Percentiles rank a stretch among this genome's conserved stretches.
Evolutionary conservation across 192 early-diverging fungal genomes (phyloP).

Genomic region (Funneliformis mosseae): DNA sequence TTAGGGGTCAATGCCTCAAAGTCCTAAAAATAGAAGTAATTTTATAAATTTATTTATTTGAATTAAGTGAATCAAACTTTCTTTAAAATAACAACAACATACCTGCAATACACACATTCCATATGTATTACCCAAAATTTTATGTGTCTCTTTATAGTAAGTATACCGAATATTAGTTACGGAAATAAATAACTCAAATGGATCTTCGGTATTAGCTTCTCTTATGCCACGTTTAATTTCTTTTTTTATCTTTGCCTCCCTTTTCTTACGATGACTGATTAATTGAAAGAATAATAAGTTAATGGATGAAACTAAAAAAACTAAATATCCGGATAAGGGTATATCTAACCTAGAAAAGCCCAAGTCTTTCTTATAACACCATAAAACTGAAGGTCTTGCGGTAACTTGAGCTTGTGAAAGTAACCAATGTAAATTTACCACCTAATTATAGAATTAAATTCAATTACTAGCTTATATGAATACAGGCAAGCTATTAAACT

Average conservation of each 20-base stretch:
- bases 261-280: slow-evolving; percentile 91
- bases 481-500: background rate
- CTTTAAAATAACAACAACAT: slow-evolving; percentile 5
- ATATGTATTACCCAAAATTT: slow-evolving; percentile 96
- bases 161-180: slow-evolving; percentile 96
- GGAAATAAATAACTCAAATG: slow-evolving; percentile 97
- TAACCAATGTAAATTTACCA: slow-evolving; percentile 97
- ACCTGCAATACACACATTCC: slow-evolving; percentile 96
- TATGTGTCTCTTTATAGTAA: slow-evolving; percentile 99
- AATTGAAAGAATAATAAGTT: background rate
- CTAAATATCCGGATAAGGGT: background rate
- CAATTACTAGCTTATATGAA: background rate
- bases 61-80: background rate
- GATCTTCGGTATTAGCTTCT: slow-evolving; percentile 93
- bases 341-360: slow-evolving; percentile 75
- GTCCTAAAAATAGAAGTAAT: slow-evolving; percentile 53
- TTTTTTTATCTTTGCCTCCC: slow-evolving; percentile 93
- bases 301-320: background rate
- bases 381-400: slow-evolving; percentile 91
- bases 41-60: slow-evolving; percentile 26
- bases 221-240: slow-evolving; percentile 90
- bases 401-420: slow-evolving; percentile 91
- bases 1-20: slow-evolving; percentile 99
- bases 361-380: slow-evolving; percentile 99
- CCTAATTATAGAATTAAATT: slow-evolving; percentile 46